These are phyloP conservation scores for Malania oleifera DNA, from an alignment of 164 flowering plant genomes.

Conservation along the genomic window DNA sequence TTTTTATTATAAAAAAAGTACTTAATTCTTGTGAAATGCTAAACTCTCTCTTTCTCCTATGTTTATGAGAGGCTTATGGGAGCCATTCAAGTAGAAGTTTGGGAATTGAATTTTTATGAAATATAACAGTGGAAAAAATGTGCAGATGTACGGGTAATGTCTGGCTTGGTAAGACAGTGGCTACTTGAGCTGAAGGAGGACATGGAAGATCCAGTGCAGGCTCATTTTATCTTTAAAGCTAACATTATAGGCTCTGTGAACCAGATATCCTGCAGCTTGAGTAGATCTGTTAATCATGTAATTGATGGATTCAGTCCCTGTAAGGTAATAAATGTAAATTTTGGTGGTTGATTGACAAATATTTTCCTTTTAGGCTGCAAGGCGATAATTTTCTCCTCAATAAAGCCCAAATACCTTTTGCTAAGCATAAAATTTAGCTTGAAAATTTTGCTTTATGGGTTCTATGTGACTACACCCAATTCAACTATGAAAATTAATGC, in stretches of 20 bases:
- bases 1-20: too few species aligned
- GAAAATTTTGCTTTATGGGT: too few species aligned
- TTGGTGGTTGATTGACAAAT: neutral
- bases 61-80: too few species aligned
- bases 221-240: conserved; percentile 55
- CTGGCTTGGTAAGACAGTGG: conserved; percentile 67
- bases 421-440: too few species aligned
- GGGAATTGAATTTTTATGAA: neutral
- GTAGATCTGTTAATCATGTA: conserved; percentile 35
- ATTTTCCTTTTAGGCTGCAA: too few species aligned
- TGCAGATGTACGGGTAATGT: conserved; percentile 54
- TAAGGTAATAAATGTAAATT: conserved; percentile 39
- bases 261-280: conserved; percentile 61
- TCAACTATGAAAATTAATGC: too few species aligned
- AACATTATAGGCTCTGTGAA: conserved; percentile 43
- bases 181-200: conserved; percentile 63
- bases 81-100: too few species aligned
- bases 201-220: conserved; percentile 50
- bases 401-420: too few species aligned
- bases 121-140: neutral
- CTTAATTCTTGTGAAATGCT: too few species aligned
- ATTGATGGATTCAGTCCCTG: conserved; percentile 55
- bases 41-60: too few species aligned
- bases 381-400: too few species aligned
- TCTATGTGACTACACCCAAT: too few species aligned